Evolutionary conservation across 2,329 filamentous ascomycete species (phyloP).

Genomic region (Periconia macrospinosa): DNA sequence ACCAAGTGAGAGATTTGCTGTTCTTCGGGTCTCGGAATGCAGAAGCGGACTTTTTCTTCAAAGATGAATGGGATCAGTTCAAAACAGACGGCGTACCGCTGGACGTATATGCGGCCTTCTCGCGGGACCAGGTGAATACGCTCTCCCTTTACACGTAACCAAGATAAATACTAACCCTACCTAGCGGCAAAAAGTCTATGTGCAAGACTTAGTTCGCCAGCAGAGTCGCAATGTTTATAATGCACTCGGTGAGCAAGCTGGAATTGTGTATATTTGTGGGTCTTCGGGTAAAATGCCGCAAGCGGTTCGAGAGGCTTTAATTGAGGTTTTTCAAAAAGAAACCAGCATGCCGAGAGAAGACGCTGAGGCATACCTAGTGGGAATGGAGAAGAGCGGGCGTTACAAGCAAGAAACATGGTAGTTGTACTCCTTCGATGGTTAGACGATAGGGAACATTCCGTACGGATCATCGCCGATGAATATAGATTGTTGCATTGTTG

Average conservation of each 20-base stretch:
- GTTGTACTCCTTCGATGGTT: background rate
- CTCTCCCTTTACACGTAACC: too few species aligned
- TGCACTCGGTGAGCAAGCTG: conserved; percentile 54
- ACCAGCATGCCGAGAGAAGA: conserved; percentile 47
- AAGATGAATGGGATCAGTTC: conserved; percentile 68
- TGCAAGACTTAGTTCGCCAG: conserved; percentile 64
- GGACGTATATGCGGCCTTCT: conserved; percentile 67
- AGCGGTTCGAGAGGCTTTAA: conserved; percentile 66
- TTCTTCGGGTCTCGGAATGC: conserved; percentile 85
- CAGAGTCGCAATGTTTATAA: conserved; percentile 54
- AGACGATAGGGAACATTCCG: background rate
- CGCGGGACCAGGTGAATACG: conserved; percentile 61
- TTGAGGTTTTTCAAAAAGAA: conserved; percentile 59
- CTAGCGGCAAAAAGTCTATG: conserved; percentile 62
- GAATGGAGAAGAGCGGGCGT: conserved; percentile 63
- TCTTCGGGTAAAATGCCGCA: conserved; percentile 72
- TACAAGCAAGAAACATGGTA: conserved; percentile 75
- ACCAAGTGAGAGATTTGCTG: conserved; percentile 52
- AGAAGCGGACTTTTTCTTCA: conserved; percentile 78
- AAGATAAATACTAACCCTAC: background rate
- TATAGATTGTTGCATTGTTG: background rate
- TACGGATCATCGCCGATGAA: background rate
- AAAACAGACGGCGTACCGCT: conserved; percentile 47
- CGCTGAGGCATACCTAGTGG: conserved; percentile 59
- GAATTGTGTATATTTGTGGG: conserved; percentile 61